These are phyloP conservation scores for Aegle marmelos DNA, from an alignment of 345 rosid genomes.

Conservation along the genomic window DNA sequence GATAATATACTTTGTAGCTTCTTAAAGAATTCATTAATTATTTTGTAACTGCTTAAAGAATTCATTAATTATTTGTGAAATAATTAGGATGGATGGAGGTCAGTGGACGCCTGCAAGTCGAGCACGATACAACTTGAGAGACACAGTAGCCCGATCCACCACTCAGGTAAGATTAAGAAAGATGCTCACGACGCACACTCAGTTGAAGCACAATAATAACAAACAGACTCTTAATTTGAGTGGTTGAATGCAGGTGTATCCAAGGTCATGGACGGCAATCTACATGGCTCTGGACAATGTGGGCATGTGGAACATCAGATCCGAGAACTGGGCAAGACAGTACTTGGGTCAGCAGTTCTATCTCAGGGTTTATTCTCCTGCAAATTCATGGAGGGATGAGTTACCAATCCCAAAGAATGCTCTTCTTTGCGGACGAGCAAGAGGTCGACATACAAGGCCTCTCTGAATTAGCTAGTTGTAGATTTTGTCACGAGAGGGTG, in stretches of 20 bases:
- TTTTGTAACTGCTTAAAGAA: background rate
- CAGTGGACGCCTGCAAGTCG: conserved; percentile 81
- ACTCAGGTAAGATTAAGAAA: conserved; percentile 37
- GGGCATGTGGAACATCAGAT: conserved; percentile 97
- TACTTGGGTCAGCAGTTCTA: conserved; percentile 90
- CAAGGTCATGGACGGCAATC: conserved; percentile 83
- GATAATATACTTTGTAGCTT: background rate
- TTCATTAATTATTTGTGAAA: background rate
- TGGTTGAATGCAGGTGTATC: conserved; percentile 62
- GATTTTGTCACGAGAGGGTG: conserved; percentile 61
- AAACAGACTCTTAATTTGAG: background rate
- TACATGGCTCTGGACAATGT: conserved; percentile 88
- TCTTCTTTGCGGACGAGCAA: conserved; percentile 74
- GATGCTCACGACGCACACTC: too few species aligned
- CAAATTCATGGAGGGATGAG: conserved; percentile 77
- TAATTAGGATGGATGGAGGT: conserved; percentile 90
- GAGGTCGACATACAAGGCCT: conserved; percentile 77
- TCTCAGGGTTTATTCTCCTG: conserved; percentile 67
- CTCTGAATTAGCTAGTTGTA: conserved; percentile 11
- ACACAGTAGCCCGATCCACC: conserved; percentile 74
- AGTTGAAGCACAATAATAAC: background rate
- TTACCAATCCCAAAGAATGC: conserved; percentile 82
- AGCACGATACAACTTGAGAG: conserved; percentile 65
- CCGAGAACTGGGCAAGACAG: conserved; percentile 88
- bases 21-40: background rate